These are phyloP conservation scores for Spergularia azorica DNA, from an alignment of 179 eudicot genomes.

Conservation along the genomic window DNA sequence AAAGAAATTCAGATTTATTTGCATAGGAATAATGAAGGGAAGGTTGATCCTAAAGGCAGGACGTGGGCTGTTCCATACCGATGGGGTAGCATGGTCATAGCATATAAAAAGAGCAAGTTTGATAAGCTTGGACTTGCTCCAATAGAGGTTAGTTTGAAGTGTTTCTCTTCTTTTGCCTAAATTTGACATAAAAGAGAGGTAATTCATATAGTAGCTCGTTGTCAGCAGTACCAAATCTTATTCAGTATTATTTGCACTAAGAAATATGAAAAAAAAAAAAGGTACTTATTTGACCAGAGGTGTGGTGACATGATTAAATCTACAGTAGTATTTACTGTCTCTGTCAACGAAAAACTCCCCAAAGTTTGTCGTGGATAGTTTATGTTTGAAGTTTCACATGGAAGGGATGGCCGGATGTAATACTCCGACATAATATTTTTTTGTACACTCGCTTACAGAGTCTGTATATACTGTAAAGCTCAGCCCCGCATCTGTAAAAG, in stretches of 20 bases:
- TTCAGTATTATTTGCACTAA: not conserved
- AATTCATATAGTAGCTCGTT: not conserved
- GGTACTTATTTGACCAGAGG: not conserved
- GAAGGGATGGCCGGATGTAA: not conserved
- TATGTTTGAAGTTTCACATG: not conserved
- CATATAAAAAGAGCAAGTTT: constrained; percentile 85
- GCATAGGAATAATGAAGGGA: constrained; percentile 89
- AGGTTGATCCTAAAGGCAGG: constrained; percentile 64
- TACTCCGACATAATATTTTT: not conserved
- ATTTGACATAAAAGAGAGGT: not conserved
- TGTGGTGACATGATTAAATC: not conserved
- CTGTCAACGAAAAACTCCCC: not conserved
- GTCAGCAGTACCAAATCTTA: not conserved
- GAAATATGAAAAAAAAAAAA: not conserved
- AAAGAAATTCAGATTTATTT: constrained; percentile 74
- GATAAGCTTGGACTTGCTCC: constrained; percentile 79
- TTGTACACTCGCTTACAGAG: not conserved
- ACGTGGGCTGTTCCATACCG: constrained; percentile 94
- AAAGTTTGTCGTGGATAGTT: not conserved
- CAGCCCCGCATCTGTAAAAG: not conserved
- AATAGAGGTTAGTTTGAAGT: constrained; percentile 53
- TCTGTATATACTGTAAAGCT: not conserved
- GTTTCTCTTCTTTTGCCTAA: not conserved
- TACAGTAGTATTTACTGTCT: not conserved
- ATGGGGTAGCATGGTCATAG: constrained; percentile 99